These are phyloP conservation scores for Trichoderma semiorbis DNA, from an alignment of 2,329 filamentous ascomycete species.

Conservation along the genomic window DNA sequence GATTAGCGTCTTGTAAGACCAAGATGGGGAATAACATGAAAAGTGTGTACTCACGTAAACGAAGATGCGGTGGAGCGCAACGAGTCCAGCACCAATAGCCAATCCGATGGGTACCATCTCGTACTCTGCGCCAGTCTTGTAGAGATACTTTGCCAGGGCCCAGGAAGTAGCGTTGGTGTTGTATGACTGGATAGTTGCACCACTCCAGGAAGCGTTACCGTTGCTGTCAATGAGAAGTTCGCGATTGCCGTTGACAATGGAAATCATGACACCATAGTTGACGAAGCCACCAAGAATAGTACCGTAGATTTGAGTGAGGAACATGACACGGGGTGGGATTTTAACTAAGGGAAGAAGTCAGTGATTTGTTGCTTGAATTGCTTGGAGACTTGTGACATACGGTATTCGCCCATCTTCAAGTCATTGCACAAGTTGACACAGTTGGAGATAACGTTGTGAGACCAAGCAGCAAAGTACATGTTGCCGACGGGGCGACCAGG, in stretches of 20 bases:
- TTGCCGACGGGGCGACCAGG: conserved; percentile 52
- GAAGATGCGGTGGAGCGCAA: conserved; percentile 43
- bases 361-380: neutral
- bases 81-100: conserved; percentile 43
- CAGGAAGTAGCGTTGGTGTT: conserved; percentile 47
- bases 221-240: conserved; percentile 43
- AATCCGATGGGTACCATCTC: conserved; percentile 49
- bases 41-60: conserved; percentile 32
- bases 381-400: conserved; percentile 31
- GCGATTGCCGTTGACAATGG: conserved; percentile 48
- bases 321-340: conserved; percentile 53
- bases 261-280: conserved; percentile 55
- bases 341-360: conserved; percentile 41
- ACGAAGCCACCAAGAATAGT: conserved; percentile 52
- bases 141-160: conserved; percentile 53
- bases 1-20: conserved; percentile 7
- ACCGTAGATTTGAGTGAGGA: conserved; percentile 53
- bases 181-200: conserved; percentile 47
- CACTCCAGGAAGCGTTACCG: conserved; percentile 52
- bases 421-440: conserved; percentile 49
- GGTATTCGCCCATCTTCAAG: conserved; percentile 58
- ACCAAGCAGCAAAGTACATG: conserved; percentile 59
- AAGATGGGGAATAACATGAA: neutral
- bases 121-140: conserved; percentile 43
- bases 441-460: conserved; percentile 53